Evolutionary conservation across 192 early-diverging fungal species (phyloP).

Genomic region (Mortierella claussenii): DNA sequence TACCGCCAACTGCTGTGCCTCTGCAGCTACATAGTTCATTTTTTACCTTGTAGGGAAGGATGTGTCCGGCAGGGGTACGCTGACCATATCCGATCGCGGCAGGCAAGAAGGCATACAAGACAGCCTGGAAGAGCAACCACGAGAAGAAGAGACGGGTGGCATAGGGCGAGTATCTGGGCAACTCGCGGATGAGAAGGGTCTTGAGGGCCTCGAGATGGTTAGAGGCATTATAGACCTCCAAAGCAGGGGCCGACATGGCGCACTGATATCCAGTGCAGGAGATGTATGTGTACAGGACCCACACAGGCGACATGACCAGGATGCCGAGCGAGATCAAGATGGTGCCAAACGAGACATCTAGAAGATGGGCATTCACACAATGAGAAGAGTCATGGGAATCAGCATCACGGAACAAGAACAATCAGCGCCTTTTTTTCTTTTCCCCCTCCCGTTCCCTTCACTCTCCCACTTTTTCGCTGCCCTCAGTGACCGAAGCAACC

Average conservation of each 20-base stretch:
- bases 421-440: not conserved
- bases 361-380: not conserved
- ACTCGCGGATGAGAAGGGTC: conserved; percentile 41
- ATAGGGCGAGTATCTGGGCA: conserved; percentile 57
- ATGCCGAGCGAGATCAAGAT: conserved; percentile 65
- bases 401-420: too few relatives aligned
- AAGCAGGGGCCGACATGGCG: conserved; percentile 66
- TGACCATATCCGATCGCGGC: conserved; percentile 80
- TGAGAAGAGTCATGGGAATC: too few relatives aligned
- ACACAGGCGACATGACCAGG: conserved; percentile 69
- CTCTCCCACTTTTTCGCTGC: too few relatives aligned
- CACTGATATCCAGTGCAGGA: conserved; percentile 75
- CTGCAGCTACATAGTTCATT: not conserved
- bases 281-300: conserved; percentile 76
- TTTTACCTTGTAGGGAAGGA: conserved; percentile 77
- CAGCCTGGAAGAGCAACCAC: conserved; percentile 79
- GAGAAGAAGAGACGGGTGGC: conserved; percentile 66
- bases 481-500: too few relatives aligned
- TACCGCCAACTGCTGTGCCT: not conserved
- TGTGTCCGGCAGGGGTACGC: conserved; percentile 78
- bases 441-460: too few relatives aligned
- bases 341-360: conserved; percentile 62
- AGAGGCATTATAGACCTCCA: conserved; percentile 37
- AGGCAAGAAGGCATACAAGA: conserved; percentile 73
- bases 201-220: conserved; percentile 42